Conservation (phyloP, 495 filamentous ascomycete genomes). For the Xylaria palmicola region DNA sequence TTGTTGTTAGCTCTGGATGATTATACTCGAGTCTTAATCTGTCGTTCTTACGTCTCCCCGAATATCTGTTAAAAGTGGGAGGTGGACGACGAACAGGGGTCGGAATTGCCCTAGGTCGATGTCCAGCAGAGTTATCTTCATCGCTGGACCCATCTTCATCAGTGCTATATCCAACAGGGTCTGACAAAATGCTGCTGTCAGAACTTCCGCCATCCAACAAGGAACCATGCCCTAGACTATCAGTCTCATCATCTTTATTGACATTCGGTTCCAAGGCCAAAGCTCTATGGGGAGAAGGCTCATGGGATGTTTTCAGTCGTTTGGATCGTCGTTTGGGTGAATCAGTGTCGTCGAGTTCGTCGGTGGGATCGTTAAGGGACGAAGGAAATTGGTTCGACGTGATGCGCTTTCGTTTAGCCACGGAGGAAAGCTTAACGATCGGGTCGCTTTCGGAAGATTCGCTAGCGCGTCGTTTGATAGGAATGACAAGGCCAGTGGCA, state of each 20-base stretch:
- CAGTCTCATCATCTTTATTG: background rate
- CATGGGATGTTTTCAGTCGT: conserved; percentile 17
- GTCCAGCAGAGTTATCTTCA: too few species aligned
- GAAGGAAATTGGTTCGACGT: background rate
- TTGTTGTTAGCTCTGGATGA: conserved; percentile 74
- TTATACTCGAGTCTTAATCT: conserved; percentile 63
- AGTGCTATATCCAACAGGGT: background rate
- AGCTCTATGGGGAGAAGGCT: background rate
- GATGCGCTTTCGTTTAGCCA: background rate
- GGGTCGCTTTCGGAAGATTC: background rate
- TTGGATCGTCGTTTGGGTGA: background rate
- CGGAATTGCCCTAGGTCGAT: background rate
- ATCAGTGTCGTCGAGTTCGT: background rate
- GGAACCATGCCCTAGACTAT: background rate
- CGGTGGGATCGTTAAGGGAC: background rate
- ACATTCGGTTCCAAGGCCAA: background rate
- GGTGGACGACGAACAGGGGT: background rate
- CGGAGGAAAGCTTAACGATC: background rate
- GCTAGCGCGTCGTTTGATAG: background rate
- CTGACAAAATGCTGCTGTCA: background rate
- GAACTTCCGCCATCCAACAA: background rate
- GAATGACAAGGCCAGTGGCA: background rate
- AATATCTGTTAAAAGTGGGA: too few species aligned
- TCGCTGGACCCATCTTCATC: background rate
- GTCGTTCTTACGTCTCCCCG: conserved; percentile 26